Base-by-base conservation (phyloP, 2,329 filamentous ascomycete genomes). In the Colletotrichum paranaense region DNA sequence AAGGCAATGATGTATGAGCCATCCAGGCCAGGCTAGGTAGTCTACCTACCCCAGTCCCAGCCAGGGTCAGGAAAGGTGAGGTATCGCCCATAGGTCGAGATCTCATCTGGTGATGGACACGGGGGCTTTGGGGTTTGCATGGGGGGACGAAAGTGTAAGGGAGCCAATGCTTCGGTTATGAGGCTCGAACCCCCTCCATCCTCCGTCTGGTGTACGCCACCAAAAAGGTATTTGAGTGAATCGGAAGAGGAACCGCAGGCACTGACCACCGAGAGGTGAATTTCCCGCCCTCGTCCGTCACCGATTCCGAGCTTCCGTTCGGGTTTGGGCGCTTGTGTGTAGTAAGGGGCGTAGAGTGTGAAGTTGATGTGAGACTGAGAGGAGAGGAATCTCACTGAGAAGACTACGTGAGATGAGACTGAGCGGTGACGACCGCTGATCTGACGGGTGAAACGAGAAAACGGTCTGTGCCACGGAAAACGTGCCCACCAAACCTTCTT, bases 381-480 rank as follows among this genome's bases (percentile, higher is more conserved):
- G 32, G 11, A 35, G 24, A 12, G 14, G 49, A 49, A 42, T 42
- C 38, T 42, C 38, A 42, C 38, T 42, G 14, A 42, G 38, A 42
- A 38, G 9, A 12, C 32, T 42, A 16, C 11, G 58, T 60, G 59
- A 62, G 38, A 46, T 62, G 19, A 72, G 65, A 70, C 55, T 16
- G 67, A 63, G 65, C 70, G 67, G 60, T 70, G 68, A 74, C 42
- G 42, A 49, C 42, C 19, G 42, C 42, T 49, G 42, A 49, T 62
- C 42, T 49, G 42, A 49, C 62, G 52, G 46, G 60, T 74, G 59
- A 74, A 74, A 74, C 57, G 38, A 58, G 67, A 72, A 72, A 72
- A 72, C 62, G 52, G 68, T 63, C 72, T 72, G 72, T 72, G 72
- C 49, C 24, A 59, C 52, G 72, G 52, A 32, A 65, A 68, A 68